These are phyloP conservation scores for Phytopythium aichiense DNA, from an alignment of 352 stramenopile genomes.

Conservation along the genomic window DNA sequence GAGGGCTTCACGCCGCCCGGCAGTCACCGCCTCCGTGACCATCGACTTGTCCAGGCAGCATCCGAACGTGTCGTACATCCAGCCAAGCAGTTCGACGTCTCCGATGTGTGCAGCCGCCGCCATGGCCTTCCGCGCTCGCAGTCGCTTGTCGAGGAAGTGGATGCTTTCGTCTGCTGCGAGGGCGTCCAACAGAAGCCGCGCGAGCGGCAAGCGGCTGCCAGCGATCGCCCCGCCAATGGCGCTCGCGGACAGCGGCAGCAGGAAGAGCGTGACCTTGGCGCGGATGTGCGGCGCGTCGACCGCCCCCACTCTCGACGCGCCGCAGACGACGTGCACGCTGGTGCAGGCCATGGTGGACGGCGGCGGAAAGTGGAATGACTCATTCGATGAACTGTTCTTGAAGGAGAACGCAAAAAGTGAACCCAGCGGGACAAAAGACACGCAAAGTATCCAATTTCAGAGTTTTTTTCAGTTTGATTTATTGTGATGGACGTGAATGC, in stretches of 20 bases:
- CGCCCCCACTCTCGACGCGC: neutral
- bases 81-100: neutral
- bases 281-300: neutral
- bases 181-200: neutral
- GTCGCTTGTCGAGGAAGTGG: neutral
- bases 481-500: too few species aligned
- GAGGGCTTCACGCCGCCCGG: neutral
- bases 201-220: neutral
- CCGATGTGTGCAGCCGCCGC: too few species aligned
- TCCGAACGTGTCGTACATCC: neutral
- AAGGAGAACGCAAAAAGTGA: too few species aligned
- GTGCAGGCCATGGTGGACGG: neutral
- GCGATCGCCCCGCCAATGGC: neutral
- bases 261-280: neutral
- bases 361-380: neutral
- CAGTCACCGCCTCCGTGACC: neutral
- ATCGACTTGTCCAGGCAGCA: neutral
- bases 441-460: too few species aligned
- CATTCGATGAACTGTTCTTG: neutral
- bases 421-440: too few species aligned
- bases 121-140: neutral
- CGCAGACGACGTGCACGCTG: neutral
- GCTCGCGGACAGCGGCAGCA: neutral
- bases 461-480: too few species aligned
- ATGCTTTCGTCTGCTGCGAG: neutral